Percentiles rank a stretch among this genome's conserved stretches.
These are phyloP conservation scores for Fusarium secorum DNA, from an alignment of 2,329 filamentous ascomycete species.

Conservation along the genomic window DNA sequence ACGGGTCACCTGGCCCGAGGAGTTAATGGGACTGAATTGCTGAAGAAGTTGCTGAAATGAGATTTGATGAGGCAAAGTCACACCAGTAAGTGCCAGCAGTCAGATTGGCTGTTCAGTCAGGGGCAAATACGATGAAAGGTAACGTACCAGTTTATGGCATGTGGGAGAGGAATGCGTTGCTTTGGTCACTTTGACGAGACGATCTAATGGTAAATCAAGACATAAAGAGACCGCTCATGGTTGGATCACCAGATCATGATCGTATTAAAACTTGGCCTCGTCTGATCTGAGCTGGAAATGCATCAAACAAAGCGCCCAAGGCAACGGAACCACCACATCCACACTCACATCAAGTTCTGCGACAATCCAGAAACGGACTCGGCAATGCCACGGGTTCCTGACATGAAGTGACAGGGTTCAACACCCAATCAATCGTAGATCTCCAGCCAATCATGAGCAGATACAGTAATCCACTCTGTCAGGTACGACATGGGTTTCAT, in stretches of 20 bases:
- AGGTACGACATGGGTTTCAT: slow-evolving; percentile 4
- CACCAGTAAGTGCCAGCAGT: background rate
- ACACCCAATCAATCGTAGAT: background rate
- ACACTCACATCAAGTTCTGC: slow-evolving; percentile 8
- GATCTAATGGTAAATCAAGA: background rate
- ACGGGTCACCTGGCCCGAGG: slow-evolving; percentile 22
- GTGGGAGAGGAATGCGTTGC: background rate
- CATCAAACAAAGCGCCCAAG: slow-evolving; percentile 10
- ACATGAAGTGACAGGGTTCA: slow-evolving; percentile 20
- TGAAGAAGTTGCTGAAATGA: slow-evolving; percentile 16
- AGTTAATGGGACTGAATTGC: background rate
- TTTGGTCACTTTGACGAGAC: background rate
- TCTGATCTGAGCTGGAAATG: background rate
- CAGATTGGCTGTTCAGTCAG: slow-evolving; percentile 4
- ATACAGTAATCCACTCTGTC: background rate
- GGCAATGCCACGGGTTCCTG: slow-evolving; percentile 32
- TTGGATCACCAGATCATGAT: slow-evolving; percentile 9
- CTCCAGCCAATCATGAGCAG: background rate
- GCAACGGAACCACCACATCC: background rate
- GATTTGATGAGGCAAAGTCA: slow-evolving; percentile 24
- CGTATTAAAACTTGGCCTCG: background rate
- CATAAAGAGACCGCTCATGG: background rate
- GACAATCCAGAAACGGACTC: slow-evolving; percentile 28
- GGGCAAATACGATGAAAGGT: background rate
- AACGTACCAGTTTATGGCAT: background rate